Evolutionary conservation across 2,329 filamentous ascomycete genomes (phyloP).

Genomic region (Erysiphe pulchra): DNA sequence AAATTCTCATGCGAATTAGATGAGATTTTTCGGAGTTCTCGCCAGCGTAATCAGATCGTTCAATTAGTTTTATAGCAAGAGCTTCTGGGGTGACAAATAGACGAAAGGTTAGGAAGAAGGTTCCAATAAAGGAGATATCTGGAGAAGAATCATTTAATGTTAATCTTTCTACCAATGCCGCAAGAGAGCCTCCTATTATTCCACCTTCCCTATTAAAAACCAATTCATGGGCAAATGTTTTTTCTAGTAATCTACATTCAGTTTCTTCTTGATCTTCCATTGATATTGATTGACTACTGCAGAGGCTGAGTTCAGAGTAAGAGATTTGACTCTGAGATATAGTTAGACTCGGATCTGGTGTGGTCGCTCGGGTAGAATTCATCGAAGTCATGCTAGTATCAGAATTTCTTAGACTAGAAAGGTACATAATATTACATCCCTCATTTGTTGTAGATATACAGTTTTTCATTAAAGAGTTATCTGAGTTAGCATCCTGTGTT

Average conservation of each 20-base stretch:
- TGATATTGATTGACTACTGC: conserved; percentile 34
- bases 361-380: conserved; percentile 68
- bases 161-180: conserved; percentile 77
- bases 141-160: conserved; percentile 85
- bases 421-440: conserved; percentile 54
- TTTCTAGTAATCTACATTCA: conserved; percentile 68
- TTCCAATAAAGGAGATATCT: conserved; percentile 72
- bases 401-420: conserved; percentile 48
- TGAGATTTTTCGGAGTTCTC: conserved; percentile 49
- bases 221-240: conserved; percentile 74
- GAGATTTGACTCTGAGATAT: conserved; percentile 25
- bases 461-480: conserved; percentile 30
- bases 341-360: conserved; percentile 33
- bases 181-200: conserved; percentile 74
- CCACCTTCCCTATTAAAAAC: conserved; percentile 87
- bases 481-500: conserved; percentile 23
- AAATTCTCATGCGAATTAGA: conserved; percentile 71
- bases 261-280: conserved; percentile 55
- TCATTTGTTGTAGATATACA: conserved; percentile 52
- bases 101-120: conserved; percentile 90
- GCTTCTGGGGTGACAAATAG: conserved; percentile 64
- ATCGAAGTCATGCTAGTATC: conserved; percentile 58
- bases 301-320: conserved; percentile 39
- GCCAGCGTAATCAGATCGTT: conserved; percentile 76
- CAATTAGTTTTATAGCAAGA: conserved; percentile 60